Evolutionary conservation across 139 green algal genomes (phyloP).

Genomic region (Micromonas commoda): DNA sequence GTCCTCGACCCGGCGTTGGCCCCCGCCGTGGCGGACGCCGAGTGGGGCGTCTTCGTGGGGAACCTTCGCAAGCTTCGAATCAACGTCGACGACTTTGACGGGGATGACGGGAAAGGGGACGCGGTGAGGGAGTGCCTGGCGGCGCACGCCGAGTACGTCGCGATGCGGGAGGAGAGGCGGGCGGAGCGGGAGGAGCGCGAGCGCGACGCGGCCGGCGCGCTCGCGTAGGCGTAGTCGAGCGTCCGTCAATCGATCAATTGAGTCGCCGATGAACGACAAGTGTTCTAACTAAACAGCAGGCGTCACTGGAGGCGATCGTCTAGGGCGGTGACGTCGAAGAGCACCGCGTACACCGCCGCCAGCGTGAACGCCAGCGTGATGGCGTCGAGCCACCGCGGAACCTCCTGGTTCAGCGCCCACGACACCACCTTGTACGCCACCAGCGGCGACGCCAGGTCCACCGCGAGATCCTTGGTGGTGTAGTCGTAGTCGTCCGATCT

Average conservation of each 20-base stretch:
- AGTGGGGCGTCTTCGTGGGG: slow-evolving; percentile 20
- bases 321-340: neutral
- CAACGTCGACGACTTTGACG: neutral
- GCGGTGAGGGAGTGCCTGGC: neutral
- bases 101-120: neutral
- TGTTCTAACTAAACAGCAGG: too few species aligned
- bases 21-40: neutral
- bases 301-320: neutral
- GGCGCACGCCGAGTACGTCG: neutral
- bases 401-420: slow-evolving; percentile 20
- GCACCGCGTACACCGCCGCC: neutral
- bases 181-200: neutral
- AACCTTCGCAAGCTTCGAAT: neutral
- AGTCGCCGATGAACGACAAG: too few species aligned
- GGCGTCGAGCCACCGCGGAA: slow-evolving; percentile 20
- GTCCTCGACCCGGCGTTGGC: neutral
- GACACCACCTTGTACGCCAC: slow-evolving; percentile 24
- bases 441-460: slow-evolving; percentile 28
- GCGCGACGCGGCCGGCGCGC: neutral
- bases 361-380: neutral
- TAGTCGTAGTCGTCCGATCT: neutral
- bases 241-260: too few species aligned
- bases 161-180: neutral
- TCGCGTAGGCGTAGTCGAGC: neutral
- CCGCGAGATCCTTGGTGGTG: slow-evolving; percentile 22